phyloP scores from a whole-genome alignment of 1,139 yeast species.

The Kurtzmaniella quercitrusa region DNA sequence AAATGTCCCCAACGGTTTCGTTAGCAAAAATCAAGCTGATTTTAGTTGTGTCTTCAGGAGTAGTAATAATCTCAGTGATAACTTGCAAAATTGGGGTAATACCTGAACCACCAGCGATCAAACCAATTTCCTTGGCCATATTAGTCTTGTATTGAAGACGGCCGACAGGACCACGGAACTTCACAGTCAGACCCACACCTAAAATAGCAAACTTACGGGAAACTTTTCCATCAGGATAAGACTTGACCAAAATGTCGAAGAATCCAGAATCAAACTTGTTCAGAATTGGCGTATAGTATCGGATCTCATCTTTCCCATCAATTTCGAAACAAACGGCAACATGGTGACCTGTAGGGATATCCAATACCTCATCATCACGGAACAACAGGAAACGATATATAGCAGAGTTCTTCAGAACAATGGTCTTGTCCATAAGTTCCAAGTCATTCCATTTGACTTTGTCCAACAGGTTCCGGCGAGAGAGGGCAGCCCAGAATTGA shows the following conservation, averaged over 20 bases:
- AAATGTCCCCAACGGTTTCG: conserved; percentile 68
- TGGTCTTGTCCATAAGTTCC: conserved; percentile 68
- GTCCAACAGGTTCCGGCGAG: conserved; percentile 44
- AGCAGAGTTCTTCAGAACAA: conserved; percentile 64
- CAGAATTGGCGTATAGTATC: conserved; percentile 74
- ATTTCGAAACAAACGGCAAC: conserved; percentile 56
- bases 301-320: conserved; percentile 57
- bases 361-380: conserved; percentile 56
- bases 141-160: conserved; percentile 58
- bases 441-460: conserved; percentile 56
- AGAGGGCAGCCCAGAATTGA: conserved; percentile 49
- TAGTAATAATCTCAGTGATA: conserved; percentile 57
- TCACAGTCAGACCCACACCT: conserved; percentile 60
- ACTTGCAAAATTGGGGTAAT: conserved; percentile 77
- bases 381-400: conserved; percentile 67
- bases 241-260: conserved; percentile 70
- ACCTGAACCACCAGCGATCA: conserved; percentile 83
- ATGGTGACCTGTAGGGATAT: conserved; percentile 72
- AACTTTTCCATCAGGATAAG: conserved; percentile 65
- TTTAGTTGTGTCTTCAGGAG: conserved; percentile 59
- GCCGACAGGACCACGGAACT: conserved; percentile 77
- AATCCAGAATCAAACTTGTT: conserved; percentile 67
- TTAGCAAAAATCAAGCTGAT: conserved; percentile 65
- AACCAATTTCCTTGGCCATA: conserved; percentile 57
- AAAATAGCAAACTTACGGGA: conserved; percentile 62